phyloP scores from a whole-genome alignment of 306 rosid species.

The Inga laurina region DNA sequence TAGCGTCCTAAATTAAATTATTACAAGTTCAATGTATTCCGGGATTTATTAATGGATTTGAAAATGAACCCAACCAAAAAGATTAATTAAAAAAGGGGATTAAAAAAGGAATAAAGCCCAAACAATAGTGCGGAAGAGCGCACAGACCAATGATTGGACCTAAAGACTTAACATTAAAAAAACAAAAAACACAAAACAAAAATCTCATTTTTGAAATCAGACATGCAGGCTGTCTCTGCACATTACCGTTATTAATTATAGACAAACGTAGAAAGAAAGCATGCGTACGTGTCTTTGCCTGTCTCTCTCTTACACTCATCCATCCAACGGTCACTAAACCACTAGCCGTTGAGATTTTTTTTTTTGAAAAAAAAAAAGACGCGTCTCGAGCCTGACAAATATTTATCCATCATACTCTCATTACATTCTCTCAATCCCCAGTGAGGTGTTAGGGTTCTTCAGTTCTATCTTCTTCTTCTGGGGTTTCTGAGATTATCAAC shows the following conservation, averaged over 20 bases:
- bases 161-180: neutral
- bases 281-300: neutral
- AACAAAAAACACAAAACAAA: neutral
- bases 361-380: conserved; percentile 11
- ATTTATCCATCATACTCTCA: neutral
- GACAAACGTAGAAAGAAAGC: conserved; percentile 32
- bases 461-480: neutral
- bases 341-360: conserved; percentile 89
- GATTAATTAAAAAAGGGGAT: neutral
- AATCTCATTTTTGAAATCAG: conserved; percentile 38
- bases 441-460: neutral
- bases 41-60: neutral
- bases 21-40: neutral
- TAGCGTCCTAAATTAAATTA: neutral
- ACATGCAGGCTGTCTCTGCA: conserved; percentile 22
- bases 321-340: conserved; percentile 74
- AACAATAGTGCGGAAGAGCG: neutral
- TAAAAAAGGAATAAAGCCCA: neutral
- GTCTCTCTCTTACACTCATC: neutral
- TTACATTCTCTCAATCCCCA: neutral
- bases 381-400: conserved; percentile 39
- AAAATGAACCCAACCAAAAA: neutral
- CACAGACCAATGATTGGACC: conserved; percentile 35
- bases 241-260: conserved; percentile 64
- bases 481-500: conserved; percentile 24